Evolutionary conservation across 495 filamentous ascomycete species (phyloP), one percentile per base, ranked within the genome.

Genomic region (Cladorrhinum samala): DNA sequence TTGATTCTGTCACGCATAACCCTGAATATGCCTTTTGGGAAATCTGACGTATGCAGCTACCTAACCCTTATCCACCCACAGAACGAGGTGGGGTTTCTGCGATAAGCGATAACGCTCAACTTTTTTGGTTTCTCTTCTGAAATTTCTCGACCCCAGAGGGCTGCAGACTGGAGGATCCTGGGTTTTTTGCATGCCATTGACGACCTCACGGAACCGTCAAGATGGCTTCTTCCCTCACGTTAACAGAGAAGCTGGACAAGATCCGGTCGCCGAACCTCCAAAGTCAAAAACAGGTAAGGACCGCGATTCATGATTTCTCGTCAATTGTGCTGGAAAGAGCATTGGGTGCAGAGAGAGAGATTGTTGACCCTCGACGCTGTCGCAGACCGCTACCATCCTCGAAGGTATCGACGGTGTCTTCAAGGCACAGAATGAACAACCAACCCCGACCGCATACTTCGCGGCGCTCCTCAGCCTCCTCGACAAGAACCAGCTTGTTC

Each of bases 181-280:
- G 56, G 45, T 17, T 33, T n/a, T n/a, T 49, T 60, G 60, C 56
- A 55, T 60, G 38, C 55, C 52, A 42, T 25, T 42, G 49, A 56
- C 42, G 55, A 46, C 25, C 42, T 33, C 24, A 48, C 46, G 43
- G 36, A 38, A 53, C 51, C 25, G 46, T 63, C 63, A 73, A 66
- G 49, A 77, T 77, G 74, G 71, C 68, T 49, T 62, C 63, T 47
- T n/a, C n/a, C n/a, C 49, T 87, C 81, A 87, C 89, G 67, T 75
- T 96, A 57, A 80, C 83, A 61, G 92, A 92, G 75, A 94, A 88
- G 77, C 80, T 98, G 62, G 87, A 92, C 68, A 95, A 91, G 78
- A 95, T 97, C 66, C 86, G 93, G 70, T 91, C 87, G 68, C 93
- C 93, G 23, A 95, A 95, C 74, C 83, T 96, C 60, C 87, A 97